phyloP scores from a whole-genome alignment of 1,284 basidiomycete species.

The Exobasidium cylindrosporum region DNA sequence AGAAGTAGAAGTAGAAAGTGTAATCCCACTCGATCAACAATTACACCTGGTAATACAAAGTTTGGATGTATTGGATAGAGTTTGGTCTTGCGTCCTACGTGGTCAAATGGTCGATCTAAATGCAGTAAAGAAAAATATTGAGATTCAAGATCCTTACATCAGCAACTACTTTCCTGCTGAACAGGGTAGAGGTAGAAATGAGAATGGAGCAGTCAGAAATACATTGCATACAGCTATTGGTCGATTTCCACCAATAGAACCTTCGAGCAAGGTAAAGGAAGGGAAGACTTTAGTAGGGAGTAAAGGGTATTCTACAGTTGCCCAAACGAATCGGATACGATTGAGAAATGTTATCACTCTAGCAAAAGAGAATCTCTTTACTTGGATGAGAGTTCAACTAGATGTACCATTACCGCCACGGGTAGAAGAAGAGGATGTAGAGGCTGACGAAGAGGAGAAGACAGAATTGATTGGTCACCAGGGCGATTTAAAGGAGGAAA shows the following conservation, averaged over 20 bases:
- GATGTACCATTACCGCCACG: slow-evolving; percentile 34
- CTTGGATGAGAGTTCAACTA: slow-evolving; percentile 43
- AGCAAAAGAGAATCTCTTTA: slow-evolving; percentile 42
- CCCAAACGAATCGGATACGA: slow-evolving; percentile 38
- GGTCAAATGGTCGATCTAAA: slow-evolving; percentile 27
- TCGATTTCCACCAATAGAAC: neutral
- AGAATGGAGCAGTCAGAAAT: neutral
- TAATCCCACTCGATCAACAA: slow-evolving; percentile 17
- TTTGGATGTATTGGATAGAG: slow-evolving; percentile 38
- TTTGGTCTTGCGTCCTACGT: slow-evolving; percentile 39
- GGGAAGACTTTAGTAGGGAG: slow-evolving; percentile 31
- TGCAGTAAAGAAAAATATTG: slow-evolving; percentile 1
- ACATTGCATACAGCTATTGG: neutral
- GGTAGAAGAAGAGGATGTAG: slow-evolving; percentile 25
- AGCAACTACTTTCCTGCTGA: neutral
- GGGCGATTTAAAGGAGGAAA: neutral
- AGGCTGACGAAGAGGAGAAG: slow-evolving; percentile 18
- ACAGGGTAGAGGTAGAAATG: neutral
- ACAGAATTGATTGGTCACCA: slow-evolving; percentile 8
- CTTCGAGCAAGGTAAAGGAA: slow-evolving; percentile 8
- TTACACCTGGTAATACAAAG: slow-evolving; percentile 32
- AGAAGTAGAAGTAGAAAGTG: neutral
- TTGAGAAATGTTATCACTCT: slow-evolving; percentile 41
- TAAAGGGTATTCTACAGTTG: slow-evolving; percentile 28
- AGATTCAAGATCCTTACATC: neutral